Evolutionary conservation across 1,284 basidiomycete genomes (phyloP).

Genomic region (Stereum hirsutum): DNA sequence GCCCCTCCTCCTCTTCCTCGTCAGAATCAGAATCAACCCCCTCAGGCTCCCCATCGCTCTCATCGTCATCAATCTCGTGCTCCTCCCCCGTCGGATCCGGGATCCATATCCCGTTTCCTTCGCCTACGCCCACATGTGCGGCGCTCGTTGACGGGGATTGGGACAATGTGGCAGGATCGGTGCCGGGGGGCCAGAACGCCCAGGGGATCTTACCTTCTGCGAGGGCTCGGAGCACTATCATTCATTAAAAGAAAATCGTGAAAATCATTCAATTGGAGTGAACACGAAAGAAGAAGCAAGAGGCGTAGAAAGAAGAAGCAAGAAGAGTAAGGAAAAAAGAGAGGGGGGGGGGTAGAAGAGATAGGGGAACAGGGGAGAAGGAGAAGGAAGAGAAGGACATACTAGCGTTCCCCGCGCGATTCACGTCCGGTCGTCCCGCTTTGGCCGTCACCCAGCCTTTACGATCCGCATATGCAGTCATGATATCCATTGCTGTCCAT

Average conservation of each 20-base stretch:
- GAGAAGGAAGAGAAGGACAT: constrained; percentile 35
- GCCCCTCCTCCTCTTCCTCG: constrained; percentile 20
- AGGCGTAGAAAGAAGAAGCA: no score
- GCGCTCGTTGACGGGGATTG: not conserved
- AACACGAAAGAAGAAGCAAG: constrained; percentile 2
- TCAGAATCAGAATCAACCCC: not conserved
- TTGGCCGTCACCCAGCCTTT: constrained; percentile 87
- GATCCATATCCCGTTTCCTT: constrained; percentile 51
- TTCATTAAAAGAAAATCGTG: constrained; percentile 3
- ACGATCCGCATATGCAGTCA: constrained; percentile 67
- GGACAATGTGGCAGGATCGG: constrained; percentile 21
- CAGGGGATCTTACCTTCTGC: constrained; percentile 76
- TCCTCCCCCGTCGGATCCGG: constrained; percentile 19
- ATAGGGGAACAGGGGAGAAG: no score
- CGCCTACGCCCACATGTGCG: constrained; percentile 9
- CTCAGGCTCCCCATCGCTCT: not conserved
- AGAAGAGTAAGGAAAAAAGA: no score
- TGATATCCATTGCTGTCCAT: constrained; percentile 79
- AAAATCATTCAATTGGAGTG: constrained; percentile 3
- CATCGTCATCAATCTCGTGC: no score
- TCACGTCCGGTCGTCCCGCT: constrained; percentile 79
- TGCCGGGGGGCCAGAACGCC: constrained; percentile 76
- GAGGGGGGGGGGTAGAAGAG: no score
- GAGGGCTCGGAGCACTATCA: constrained; percentile 66
- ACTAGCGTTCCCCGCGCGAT: constrained; percentile 85